Base-by-base conservation (phyloP, 805 yeast species). In the Lachancea quebecensis region DNA sequence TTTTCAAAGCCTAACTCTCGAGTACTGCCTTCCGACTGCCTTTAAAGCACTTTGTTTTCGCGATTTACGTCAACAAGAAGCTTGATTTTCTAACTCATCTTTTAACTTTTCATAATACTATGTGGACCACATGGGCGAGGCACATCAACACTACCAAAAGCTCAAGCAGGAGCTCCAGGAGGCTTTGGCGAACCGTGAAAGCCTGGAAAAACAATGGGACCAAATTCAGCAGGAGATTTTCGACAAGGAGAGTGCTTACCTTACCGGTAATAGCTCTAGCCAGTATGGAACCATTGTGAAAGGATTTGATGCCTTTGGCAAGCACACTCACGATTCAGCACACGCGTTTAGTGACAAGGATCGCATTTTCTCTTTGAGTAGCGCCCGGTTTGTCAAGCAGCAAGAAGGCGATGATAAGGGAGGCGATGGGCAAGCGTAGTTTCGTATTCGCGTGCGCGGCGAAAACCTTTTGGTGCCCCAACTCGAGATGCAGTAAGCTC, bases 241-340 rank as follows among this genome's bases (percentile, higher is more conserved):
- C 66, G 82, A 79, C 39, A 78, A 79, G 52, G 98, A 90, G 59
- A 79, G 83, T 9, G 76, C 78, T 11, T 90, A 90, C 59, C 76
- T 90, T 39, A 77, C 82, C 7, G 48, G 48, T 14, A 51, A 50
- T 25, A 49, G 50, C 35, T 46, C 51, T n/a, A 46, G 51, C 11
- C 50, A 51, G 25, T 48, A 52, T 11, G 67, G 96, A 0, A 90
- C 87, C 62, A 82, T 91, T 25, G 84, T 88, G n/a, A 83, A 84
- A 51, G 98, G 98, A 1, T 90, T 89, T 56, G 96, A 90, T 40
- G 83, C 79, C 54, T 84, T 85, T 57, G 72, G 82, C 40, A 85
- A 83, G 52, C 64, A 68, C 21, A 51, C 46, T 44, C 60, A 65
- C 35, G 54, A 52, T 21, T 30, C 52, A 11, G 44, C 48, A 11